These are phyloP conservation scores for Trichomonas gallinae DNA, from an alignment of 208 protist species.

Conservation along the genomic window DNA sequence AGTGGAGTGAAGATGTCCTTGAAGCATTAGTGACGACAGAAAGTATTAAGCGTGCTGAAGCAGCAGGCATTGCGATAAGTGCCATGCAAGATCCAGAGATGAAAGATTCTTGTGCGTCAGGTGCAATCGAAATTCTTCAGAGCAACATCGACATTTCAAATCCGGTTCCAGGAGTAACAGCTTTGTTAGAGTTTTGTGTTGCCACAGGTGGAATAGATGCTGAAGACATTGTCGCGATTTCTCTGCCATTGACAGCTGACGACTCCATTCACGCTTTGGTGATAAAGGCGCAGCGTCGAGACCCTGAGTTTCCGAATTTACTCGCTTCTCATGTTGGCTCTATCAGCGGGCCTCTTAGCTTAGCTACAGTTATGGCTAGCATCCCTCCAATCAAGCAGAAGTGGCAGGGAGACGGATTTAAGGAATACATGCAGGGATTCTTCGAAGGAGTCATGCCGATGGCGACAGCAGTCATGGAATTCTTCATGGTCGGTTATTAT, in stretches of 20 bases:
- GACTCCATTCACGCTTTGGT: not conserved
- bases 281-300: not conserved
- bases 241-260: not conserved
- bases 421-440: not conserved
- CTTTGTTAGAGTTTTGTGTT: not conserved
- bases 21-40: not conserved
- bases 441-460: not conserved
- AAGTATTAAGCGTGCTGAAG: not conserved
- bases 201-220: not conserved
- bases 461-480: not conserved
- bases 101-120: not conserved
- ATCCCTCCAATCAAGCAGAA: not conserved
- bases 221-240: not conserved
- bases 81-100: not conserved
- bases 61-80: not conserved
- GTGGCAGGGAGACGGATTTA: not conserved
- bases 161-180: not conserved
- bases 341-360: not conserved
- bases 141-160: not conserved
- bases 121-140: not conserved
- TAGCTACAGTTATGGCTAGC: not conserved
- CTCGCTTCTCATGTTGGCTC: not conserved
- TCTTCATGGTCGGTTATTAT: not conserved
- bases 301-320: not conserved
- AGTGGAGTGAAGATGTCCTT: not conserved